Base-by-base conservation (phyloP, 768 basidiomycete genomes). In the Rhodocollybia butyracea region DNA sequence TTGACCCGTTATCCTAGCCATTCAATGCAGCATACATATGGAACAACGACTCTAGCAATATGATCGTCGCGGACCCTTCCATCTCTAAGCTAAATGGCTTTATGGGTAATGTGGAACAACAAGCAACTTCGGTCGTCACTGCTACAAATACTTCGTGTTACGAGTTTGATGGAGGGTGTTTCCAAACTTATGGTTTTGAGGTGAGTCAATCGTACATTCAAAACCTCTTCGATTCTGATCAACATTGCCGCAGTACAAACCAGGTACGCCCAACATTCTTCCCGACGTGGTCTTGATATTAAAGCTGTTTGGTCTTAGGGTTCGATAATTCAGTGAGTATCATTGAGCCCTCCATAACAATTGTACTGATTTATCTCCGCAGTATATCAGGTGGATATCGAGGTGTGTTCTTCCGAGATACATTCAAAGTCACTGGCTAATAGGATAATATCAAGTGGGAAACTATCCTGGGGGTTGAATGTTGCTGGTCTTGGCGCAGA, bases 371-470 rank as follows among this genome's bases (percentile, higher is more conserved):
- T 24, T 7, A 27, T 43, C 5, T 17, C 24, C 36, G 56, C 57
- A 67, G 43, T 90, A 89, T 60, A 85, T 89, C 58, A 82, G 83
- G 19, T 89, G 88, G 88, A 78, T 89, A 53, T n/a, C n/a, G n/a
- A n/a, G n/a, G n/a, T n/a, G n/a, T n/a, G n/a, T n/a, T n/a, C n/a
- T n/a, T n/a, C n/a, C n/a, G n/a, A n/a, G n/a, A n/a, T n/a, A n/a
- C n/a, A n/a, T n/a, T n/a, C n/a, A n/a, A n/a, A n/a, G n/a, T n/a
- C n/a, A n/a, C n/a, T n/a, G n/a, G n/a, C n/a, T n/a, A n/a, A n/a
- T n/a, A n/a, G n/a, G n/a, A n/a, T n/a, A n/a, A n/a, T n/a, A n/a
- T 85, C 76, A 61, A 70, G 84, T 48, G 75, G 70, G 57, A 73
- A 76, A 51, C 66, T 71, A 2, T 73, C 80, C 7, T 88, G 85